phyloP scores from a whole-genome alignment of 345 rosid genomes.

The Aquilaria sinensis region DNA sequence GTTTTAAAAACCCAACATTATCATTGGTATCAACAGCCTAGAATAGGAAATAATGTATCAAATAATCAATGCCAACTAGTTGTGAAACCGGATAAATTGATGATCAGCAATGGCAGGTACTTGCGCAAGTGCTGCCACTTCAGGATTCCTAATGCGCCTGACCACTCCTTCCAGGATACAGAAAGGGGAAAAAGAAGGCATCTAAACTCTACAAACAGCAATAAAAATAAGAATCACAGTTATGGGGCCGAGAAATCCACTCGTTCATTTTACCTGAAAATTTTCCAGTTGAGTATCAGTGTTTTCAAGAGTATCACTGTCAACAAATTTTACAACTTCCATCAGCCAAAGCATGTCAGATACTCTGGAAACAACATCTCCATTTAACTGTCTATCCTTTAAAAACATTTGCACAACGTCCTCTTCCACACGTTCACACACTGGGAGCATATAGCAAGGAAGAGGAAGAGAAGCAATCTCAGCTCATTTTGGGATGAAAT shows the following conservation, averaged over 20 bases:
- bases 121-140: no score
- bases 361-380: slow-evolving; percentile 76
- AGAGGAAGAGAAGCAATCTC: background rate
- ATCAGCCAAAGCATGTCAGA: slow-evolving; percentile 67
- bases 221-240: no score
- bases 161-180: no score
- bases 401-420: slow-evolving; percentile 70
- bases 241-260: no score
- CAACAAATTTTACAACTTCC: slow-evolving; percentile 34
- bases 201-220: no score
- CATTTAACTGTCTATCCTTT: slow-evolving; percentile 68
- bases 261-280: slow-evolving; percentile 21
- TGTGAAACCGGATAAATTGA: background rate
- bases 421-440: slow-evolving; percentile 47
- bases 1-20: slow-evolving; percentile 71
- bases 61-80: background rate
- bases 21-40: slow-evolving; percentile 32
- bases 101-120: no score
- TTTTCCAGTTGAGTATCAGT: slow-evolving; percentile 19
- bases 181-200: no score
- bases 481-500: background rate
- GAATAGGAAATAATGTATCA: background rate
- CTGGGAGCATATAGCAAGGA: background rate
- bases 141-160: no score
- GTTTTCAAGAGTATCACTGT: slow-evolving; percentile 20